Conservation (phyloP, 768 basidiomycete genomes). For the Pholiota microspora region DNA sequence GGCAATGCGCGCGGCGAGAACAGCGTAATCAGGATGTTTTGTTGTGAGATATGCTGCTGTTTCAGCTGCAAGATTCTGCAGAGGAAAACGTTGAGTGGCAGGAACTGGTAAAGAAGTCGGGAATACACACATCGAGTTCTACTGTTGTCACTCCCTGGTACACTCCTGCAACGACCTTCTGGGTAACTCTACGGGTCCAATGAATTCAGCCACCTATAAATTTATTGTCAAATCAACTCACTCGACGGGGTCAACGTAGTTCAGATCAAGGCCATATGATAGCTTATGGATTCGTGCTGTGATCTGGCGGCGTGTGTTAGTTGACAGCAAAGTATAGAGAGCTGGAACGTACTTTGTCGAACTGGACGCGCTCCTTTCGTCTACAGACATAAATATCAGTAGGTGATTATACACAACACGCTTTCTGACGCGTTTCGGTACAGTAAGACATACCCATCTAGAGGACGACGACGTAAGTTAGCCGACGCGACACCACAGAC, state of each 20-base stretch:
- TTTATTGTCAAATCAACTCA: slow-evolving; percentile 32
- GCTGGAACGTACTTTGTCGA: slow-evolving; percentile 84
- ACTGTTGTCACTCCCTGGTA: slow-evolving; percentile 96
- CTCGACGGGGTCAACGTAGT: slow-evolving; percentile 94
- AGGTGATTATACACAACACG: slow-evolving; percentile 23
- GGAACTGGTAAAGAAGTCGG: neutral
- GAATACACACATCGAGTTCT: slow-evolving; percentile 82
- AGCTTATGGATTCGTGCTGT: slow-evolving; percentile 86
- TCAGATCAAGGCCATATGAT: slow-evolving; percentile 92
- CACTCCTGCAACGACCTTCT: slow-evolving; percentile 91
- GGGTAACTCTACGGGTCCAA: slow-evolving; percentile 60
- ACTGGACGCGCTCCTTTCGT: slow-evolving; percentile 90
- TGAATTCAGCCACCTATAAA: neutral
- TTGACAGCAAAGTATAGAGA: too few species aligned
- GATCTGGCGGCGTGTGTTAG: too few species aligned
- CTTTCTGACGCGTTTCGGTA: slow-evolving; percentile 31
- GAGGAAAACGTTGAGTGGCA: neutral
- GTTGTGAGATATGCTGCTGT: slow-evolving; percentile 98
- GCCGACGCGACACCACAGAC: neutral
- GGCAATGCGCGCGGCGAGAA: slow-evolving; percentile 97
- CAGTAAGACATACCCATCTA: slow-evolving; percentile 45
- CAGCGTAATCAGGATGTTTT: slow-evolving; percentile 96
- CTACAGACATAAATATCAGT: slow-evolving; percentile 32
- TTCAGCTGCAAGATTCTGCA: slow-evolving; percentile 93
- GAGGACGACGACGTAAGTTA: slow-evolving; percentile 8